Base-by-base conservation (phyloP, 2,329 filamentous ascomycete genomes). In the Fusarium cicatricum region DNA sequence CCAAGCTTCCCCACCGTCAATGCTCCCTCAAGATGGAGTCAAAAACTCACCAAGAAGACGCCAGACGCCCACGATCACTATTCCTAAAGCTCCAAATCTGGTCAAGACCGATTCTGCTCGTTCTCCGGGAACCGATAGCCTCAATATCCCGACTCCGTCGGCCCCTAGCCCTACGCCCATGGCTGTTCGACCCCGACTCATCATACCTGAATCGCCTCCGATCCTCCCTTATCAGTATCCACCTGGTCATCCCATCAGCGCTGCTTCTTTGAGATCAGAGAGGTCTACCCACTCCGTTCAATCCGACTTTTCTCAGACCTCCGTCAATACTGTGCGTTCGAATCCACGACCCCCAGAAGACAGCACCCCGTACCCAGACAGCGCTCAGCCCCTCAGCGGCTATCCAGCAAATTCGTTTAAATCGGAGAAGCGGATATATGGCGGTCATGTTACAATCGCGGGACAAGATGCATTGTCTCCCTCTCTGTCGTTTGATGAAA, bases 141-240 rank as follows among this genome's bases (percentile, higher is more conserved):
- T 53, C 15, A 45, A 55, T 1, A 42, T 75, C 3, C 67, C 67
- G 0, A 75, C 72, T 0, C 74, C 75, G 0, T 74, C 73, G 0
- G 72, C 69, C 2, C 72, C 73, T 0, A 75, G 71, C 14, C 71
- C 74, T 3, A 75, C 72, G 0, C 72, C 74, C 0, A 37, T 64
- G 17, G 52, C 69, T 0, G 5, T 70, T 12, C 65, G 74, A 2
- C 74, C 75, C 0, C 65, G 64, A 11, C 46, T 75, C 2, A 55
- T 65, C 48, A 70, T 71, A 21, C 66, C 72, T 1, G 55, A 70
- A 11, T 66, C 65, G 2, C 59, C 65, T 36, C 29, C 47, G 2
- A 44, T 55, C n/a, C 17, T 60, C 1, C 47, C 36, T 3, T 37
- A 61, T 15, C 51, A 54, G 16, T 54, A 28, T 15, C 52, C 26